Base-by-base conservation (phyloP, 108 stramenopile species). In the Fragilariopsis cylindrus region DNA sequence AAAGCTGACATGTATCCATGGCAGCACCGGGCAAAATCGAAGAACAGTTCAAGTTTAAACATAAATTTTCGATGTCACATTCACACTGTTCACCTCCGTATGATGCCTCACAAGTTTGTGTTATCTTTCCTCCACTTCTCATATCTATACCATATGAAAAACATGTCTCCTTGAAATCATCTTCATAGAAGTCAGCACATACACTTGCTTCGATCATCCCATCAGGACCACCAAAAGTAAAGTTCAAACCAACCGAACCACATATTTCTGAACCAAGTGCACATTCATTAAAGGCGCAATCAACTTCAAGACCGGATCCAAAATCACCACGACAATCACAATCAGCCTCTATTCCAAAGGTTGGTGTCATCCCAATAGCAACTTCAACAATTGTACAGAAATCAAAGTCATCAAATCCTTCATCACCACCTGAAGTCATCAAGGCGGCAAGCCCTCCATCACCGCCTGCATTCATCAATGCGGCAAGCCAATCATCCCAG, bases 1-100 rank as follows among this genome's bases (percentile, higher is more conserved):
- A 45, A 44, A 41, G 15, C 43, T 79, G 78, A 48, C 78, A 79
- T 16, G 72, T 69, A 47, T 79, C 78, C 57, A 79, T 63, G 9
- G 21, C 9, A 43, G 68, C 78, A n/a, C 78, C 78, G 6, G 72
- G 73, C 21, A 78, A 46, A 54, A 64, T 65, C 45, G 66, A 12
- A 48, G 71, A 57, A 48, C 78, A 79, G 48, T 79, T 60, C 30
- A 79, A 5, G n/a, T 43, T 41, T 49, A 73, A 40, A 49, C 78
- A 79, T 3, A 68, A 58, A 65, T 56, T 42, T 43, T 73, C 67
- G 30, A 79, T 58, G 19, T 46, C 15, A 46, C 78, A 79, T 2
- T 62, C 65, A 50, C 78, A 79, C 18, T 57, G 52, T 5, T 79
- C 52, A 4, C 68, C 72, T 4, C 68, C 78, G 47, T 74, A 74